phyloP scores from a whole-genome alignment of 139 green algal genomes.

The Pleodorina starrii region DNA sequence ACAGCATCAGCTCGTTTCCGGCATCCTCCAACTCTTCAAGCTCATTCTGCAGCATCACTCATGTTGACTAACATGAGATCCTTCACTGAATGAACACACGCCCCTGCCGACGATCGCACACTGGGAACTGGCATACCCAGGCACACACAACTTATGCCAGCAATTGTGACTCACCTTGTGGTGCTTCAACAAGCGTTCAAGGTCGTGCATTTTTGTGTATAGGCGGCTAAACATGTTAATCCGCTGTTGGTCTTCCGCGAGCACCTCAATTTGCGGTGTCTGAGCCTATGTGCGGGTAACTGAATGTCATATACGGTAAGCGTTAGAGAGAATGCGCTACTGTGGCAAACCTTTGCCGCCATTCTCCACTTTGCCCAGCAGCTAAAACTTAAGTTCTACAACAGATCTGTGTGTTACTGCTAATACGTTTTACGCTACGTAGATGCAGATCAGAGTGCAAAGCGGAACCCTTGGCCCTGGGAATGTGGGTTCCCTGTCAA shows the following conservation, averaged over 20 bases:
- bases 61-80: too few species aligned
- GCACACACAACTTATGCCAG: background rate
- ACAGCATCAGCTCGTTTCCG: constrained; percentile 67
- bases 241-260: constrained; percentile 56
- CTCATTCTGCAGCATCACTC: background rate
- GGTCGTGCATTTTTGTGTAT: constrained; percentile 50
- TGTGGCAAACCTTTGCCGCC: constrained; percentile 30
- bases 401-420: too few species aligned
- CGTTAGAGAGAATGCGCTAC: background rate
- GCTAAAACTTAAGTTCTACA: too few species aligned
- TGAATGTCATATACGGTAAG: background rate
- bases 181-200: constrained; percentile 50
- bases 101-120: too few species aligned
- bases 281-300: background rate
- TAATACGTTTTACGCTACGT: too few species aligned
- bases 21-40: constrained; percentile 67
- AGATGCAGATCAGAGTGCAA: too few species aligned
- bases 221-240: constrained; percentile 67
- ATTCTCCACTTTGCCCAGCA: background rate
- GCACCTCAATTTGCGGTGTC: constrained; percentile 40
- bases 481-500: too few species aligned
- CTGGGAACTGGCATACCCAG: too few species aligned
- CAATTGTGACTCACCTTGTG: constrained; percentile 53
- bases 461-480: too few species aligned
- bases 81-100: too few species aligned